phyloP scores from a whole-genome alignment of 352 stramenopile species.

The Pythium aphanidermatum region DNA sequence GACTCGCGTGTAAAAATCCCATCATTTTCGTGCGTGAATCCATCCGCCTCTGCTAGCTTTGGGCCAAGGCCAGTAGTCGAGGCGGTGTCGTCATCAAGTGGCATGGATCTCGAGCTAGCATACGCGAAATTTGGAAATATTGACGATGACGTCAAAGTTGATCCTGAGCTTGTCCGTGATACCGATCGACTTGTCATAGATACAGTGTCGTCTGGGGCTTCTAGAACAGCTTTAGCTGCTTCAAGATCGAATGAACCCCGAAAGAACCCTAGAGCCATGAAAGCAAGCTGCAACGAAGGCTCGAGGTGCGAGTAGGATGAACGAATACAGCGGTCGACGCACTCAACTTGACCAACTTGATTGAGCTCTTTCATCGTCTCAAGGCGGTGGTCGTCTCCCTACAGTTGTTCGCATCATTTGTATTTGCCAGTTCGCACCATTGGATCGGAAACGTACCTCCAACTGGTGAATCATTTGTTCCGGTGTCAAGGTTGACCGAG shows the following conservation, averaged over 20 bases:
- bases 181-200: conserved; percentile 5
- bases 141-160: background rate
- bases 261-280: conserved; percentile 81
- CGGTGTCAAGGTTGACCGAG: conserved; percentile 56
- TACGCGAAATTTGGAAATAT: conserved; percentile 45
- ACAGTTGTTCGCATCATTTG: background rate
- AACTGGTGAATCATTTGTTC: conserved; percentile 77
- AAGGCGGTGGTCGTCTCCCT: conserved; percentile 63
- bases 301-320: conserved; percentile 78
- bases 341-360: conserved; percentile 72
- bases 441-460: conserved; percentile 23
- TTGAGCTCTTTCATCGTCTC: conserved; percentile 70
- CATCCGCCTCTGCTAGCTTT: conserved; percentile 65
- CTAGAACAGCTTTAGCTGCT: conserved; percentile 56
- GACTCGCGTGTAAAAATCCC: conserved; percentile 66
- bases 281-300: conserved; percentile 51
- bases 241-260: conserved; percentile 66
- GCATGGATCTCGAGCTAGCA: conserved; percentile 9
- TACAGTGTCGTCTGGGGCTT: background rate
- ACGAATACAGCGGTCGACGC: conserved; percentile 72
- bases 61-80: conserved; percentile 55
- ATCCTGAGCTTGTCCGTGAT: conserved; percentile 24
- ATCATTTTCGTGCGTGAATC: conserved; percentile 68
- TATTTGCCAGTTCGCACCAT: too few species aligned
- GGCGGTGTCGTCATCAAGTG: conserved; percentile 38